Conservation (phyloP, 306 rosid genomes). For the Dryas octopetala region DNA sequence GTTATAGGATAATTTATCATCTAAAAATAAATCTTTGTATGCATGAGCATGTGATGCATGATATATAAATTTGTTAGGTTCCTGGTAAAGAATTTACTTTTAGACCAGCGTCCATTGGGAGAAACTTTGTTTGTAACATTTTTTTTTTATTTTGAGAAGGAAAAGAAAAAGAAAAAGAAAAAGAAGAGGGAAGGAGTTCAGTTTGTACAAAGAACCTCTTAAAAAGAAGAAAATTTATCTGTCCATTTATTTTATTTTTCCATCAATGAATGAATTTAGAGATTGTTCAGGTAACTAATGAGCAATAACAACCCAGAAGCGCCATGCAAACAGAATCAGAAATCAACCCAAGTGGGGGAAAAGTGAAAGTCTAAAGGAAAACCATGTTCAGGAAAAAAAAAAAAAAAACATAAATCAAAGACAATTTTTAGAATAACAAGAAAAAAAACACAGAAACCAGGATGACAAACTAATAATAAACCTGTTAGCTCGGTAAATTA, state of each 20-base stretch:
- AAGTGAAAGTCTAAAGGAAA: not conserved
- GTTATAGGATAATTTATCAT: not conserved
- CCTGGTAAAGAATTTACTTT: not conserved
- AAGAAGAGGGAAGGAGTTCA: not conserved
- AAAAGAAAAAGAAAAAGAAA: not conserved
- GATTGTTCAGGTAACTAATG: not conserved
- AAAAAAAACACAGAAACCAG: not conserved
- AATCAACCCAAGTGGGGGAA: not conserved
- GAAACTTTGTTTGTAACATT: not conserved
- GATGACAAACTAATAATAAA: not conserved
- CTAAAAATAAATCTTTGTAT: conserved; percentile 4
- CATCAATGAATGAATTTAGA: not conserved
- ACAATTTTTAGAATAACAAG: not conserved
- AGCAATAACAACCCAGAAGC: conserved; percentile 13
- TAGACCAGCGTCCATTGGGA: conserved; percentile 8
- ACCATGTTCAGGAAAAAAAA: not conserved
- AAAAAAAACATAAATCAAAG: not conserved
- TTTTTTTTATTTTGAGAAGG: not conserved
- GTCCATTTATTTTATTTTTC: not conserved
- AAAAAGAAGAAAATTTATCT: not conserved
- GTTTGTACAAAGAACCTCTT: not conserved
- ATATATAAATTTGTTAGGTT: not conserved
- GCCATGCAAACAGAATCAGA: conserved; percentile 24
- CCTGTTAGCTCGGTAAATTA: conserved; percentile 4
- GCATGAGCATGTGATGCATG: not conserved